phyloP scores from a whole-genome alignment of 2,329 filamentous ascomycete species.

The Penicillium palitans region DNA sequence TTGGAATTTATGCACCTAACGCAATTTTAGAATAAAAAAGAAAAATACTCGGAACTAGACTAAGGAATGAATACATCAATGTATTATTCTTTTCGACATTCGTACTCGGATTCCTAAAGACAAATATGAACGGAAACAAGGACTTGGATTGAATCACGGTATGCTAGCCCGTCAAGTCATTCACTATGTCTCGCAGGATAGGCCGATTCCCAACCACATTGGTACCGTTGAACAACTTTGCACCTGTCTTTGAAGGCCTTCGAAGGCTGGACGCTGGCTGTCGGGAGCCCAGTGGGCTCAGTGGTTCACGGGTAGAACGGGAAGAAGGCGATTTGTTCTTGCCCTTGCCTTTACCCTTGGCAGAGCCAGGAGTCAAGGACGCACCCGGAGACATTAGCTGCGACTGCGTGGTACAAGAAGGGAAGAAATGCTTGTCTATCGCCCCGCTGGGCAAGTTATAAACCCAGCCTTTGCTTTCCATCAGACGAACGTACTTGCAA shows the following conservation, averaged over 20 bases:
- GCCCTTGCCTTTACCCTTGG: neutral
- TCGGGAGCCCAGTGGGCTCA: conserved; percentile 36
- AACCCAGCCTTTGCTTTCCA: conserved; percentile 77
- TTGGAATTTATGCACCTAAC: no score
- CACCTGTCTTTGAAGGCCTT: conserved; percentile 61
- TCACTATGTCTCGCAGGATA: conserved; percentile 74
- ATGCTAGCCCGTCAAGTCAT: conserved; percentile 55
- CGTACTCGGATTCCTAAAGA: no score
- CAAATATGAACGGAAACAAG: neutral
- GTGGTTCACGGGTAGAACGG: conserved; percentile 23
- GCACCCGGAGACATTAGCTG: conserved; percentile 24
- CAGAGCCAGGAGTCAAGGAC: conserved; percentile 1
- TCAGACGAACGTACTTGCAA: conserved; percentile 70
- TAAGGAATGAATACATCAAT: no score
- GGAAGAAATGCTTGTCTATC: conserved; percentile 67
- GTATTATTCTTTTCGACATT: no score
- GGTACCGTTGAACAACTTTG: conserved; percentile 50
- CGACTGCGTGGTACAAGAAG: conserved; percentile 40
- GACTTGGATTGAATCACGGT: neutral
- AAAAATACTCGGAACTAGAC: no score
- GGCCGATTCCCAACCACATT: conserved; percentile 65
- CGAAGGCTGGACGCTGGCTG: conserved; percentile 40
- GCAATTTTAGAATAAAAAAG: no score
- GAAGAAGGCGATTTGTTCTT: conserved; percentile 20
- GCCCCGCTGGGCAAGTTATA: conserved; percentile 68